Conservation (phyloP, 306 rosid genomes). For the Vigna trinervia region DNA sequence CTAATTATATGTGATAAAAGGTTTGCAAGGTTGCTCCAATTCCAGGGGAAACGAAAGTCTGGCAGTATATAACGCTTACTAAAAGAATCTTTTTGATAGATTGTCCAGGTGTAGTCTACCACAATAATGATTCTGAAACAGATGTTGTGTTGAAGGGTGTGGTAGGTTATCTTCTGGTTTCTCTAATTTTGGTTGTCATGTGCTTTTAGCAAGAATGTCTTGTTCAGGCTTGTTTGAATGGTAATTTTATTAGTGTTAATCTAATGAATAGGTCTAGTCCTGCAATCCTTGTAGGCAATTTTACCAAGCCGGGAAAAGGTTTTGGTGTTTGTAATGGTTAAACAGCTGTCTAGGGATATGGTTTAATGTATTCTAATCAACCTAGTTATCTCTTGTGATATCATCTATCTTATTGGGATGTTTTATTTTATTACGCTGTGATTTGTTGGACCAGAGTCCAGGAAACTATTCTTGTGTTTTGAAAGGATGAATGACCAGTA, state of each 20-base stretch:
- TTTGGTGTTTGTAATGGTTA: not conserved
- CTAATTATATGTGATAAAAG: slow-evolving; percentile 48
- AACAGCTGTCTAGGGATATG: not conserved
- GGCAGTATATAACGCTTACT: slow-evolving; percentile 96
- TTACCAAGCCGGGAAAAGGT: not conserved
- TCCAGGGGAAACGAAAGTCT: slow-evolving; percentile 96
- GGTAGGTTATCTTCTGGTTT: slow-evolving; percentile 59
- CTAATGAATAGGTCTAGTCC: not conserved
- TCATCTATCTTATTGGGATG: not conserved
- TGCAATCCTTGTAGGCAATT: not conserved
- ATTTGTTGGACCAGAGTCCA: no score
- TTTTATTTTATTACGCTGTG: no score
- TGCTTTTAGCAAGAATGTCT: not conserved
- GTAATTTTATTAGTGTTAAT: not conserved
- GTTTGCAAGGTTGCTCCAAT: slow-evolving; percentile 99
- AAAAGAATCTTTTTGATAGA: slow-evolving; percentile 95
- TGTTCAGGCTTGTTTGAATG: not conserved
- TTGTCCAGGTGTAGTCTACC: slow-evolving; percentile 95
- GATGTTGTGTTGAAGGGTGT: slow-evolving; percentile 92
- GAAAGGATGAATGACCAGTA: not conserved
- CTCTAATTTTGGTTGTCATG: slow-evolving; percentile 7
- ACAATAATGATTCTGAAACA: slow-evolving; percentile 82
- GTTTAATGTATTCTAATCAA: not conserved
- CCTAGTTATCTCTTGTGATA: not conserved
- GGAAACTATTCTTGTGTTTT: not conserved